phyloP scores from a whole-genome alignment of 208 protist genomes.

The Blechomonas ayalai region DNA sequence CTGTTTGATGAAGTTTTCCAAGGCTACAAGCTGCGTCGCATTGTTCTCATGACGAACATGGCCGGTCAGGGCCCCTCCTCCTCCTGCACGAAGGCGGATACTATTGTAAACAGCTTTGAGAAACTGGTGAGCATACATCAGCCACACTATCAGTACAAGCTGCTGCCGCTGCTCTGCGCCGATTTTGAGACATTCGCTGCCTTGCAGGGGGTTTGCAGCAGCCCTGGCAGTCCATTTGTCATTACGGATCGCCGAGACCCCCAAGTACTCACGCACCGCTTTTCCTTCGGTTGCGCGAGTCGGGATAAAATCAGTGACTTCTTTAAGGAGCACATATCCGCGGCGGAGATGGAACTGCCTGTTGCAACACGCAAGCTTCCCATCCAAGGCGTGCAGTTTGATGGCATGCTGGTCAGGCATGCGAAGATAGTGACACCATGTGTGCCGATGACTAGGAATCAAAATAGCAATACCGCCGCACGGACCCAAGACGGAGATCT shows the following conservation, averaged over 20 bases:
- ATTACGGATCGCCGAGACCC: constrained; percentile 58
- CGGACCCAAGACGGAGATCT: neutral
- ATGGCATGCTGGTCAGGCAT: constrained; percentile 40
- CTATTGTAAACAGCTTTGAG: constrained; percentile 57
- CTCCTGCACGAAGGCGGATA: constrained; percentile 29
- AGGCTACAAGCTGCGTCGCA: constrained; percentile 53
- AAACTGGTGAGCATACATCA: constrained; percentile 51
- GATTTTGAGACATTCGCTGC: constrained; percentile 57
- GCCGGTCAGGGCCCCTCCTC: constrained; percentile 5
- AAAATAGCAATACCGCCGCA: neutral
- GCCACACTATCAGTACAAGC: constrained; percentile 71
- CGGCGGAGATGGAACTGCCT: constrained; percentile 28
- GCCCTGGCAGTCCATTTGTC: constrained; percentile 39
- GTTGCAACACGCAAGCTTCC: constrained; percentile 45
- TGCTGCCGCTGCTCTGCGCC: constrained; percentile 65
- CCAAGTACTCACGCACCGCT: constrained; percentile 33
- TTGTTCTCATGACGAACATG: constrained; percentile 81
- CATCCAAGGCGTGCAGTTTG: constrained; percentile 38
- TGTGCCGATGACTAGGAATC: constrained; percentile 5
- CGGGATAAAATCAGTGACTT: constrained; percentile 54
- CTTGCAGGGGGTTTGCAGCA: constrained; percentile 60
- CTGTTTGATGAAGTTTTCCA: constrained; percentile 53
- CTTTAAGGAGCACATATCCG: constrained; percentile 35
- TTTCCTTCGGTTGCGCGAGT: constrained; percentile 28
- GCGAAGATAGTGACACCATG: too few species aligned